A percentile compares a stretch with the other conserved stretches of the same genome.
phyloP scores from a whole-genome alignment of 2,329 filamentous ascomycete genomes.

The Colletotrichum echinochloae region DNA sequence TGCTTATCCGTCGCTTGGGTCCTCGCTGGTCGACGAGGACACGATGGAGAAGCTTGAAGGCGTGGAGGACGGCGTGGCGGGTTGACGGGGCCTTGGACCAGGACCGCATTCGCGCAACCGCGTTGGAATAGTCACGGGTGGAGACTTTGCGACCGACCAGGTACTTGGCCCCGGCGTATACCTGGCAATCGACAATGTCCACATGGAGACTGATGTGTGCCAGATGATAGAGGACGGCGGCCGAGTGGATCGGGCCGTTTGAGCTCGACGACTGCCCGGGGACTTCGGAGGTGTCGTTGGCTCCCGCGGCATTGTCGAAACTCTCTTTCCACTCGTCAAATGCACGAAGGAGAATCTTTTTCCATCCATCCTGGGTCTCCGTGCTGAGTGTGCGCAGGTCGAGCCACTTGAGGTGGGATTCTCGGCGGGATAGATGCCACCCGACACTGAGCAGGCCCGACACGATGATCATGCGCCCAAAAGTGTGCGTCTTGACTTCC shows the following conservation, averaged over 20 bases:
- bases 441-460: conserved; percentile 89
- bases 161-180: conserved; percentile 83
- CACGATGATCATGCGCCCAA: conserved; percentile 91
- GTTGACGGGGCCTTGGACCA: conserved; percentile 84
- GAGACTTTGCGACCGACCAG: conserved; percentile 84
- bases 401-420: conserved; percentile 85
- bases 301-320: conserved; percentile 77
- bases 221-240: conserved; percentile 84
- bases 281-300: conserved; percentile 49
- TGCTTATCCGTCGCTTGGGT: conserved; percentile 44
- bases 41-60: conserved; percentile 82
- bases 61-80: conserved; percentile 85
- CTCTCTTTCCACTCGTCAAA: conserved; percentile 91
- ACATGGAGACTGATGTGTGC: conserved; percentile 91
- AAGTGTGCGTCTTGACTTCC: conserved; percentile 85
- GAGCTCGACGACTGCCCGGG: conserved; percentile 64
- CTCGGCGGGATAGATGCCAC: conserved; percentile 90
- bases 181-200: conserved; percentile 89
- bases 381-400: conserved; percentile 73
- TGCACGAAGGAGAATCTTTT: conserved; percentile 78
- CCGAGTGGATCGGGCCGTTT: conserved; percentile 78
- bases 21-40: conserved; percentile 72
- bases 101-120: conserved; percentile 79
- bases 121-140: conserved; percentile 77
- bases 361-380: conserved; percentile 79